Conservation (phyloP, 495 filamentous ascomycete genomes). For the Tuber calosporum region DNA sequence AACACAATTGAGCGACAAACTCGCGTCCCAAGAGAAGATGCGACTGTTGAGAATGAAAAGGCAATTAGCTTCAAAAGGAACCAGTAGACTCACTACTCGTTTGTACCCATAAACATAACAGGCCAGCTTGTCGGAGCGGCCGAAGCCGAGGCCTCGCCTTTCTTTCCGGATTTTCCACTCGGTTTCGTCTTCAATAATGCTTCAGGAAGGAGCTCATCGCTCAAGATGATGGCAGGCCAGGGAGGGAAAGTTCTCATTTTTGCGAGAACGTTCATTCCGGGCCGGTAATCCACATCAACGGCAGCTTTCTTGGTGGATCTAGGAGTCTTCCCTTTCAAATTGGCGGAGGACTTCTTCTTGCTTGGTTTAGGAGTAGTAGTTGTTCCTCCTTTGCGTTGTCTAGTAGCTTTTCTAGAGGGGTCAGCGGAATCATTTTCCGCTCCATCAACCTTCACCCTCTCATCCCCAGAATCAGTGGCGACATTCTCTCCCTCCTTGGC, state of each 20-base stretch:
- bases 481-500: slow-evolving; percentile 14
- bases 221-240: slow-evolving; percentile 40
- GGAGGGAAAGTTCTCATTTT: slow-evolving; percentile 42
- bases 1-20: slow-evolving; percentile 3
- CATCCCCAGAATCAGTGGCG: slow-evolving; percentile 11
- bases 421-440: slow-evolving; percentile 31
- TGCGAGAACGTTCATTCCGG: slow-evolving; percentile 36
- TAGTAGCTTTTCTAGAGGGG: slow-evolving; percentile 16
- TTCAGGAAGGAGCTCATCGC: slow-evolving; percentile 38
- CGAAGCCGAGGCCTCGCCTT: slow-evolving; percentile 22
- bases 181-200: slow-evolving; percentile 28
- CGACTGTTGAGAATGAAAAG: slow-evolving; percentile 13
- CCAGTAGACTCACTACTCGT: slow-evolving; percentile 37
- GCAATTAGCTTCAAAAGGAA: slow-evolving; percentile 4
- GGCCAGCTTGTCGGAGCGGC: slow-evolving; percentile 24
- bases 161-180: slow-evolving; percentile 20
- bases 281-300: slow-evolving; percentile 32
- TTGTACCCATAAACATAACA: slow-evolving; percentile 40
- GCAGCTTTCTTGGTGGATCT: slow-evolving; percentile 28
- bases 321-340: slow-evolving; percentile 36
- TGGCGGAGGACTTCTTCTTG: slow-evolving; percentile 38
- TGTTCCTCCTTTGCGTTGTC: slow-evolving; percentile 7
- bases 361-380: slow-evolving; percentile 20
- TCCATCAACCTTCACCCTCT: slow-evolving; percentile 24
- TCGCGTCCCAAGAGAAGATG: slow-evolving; percentile 1